phyloP scores from a whole-genome alignment of 2,329 filamentous ascomycete species.

The Epichloe coenophiala region DNA sequence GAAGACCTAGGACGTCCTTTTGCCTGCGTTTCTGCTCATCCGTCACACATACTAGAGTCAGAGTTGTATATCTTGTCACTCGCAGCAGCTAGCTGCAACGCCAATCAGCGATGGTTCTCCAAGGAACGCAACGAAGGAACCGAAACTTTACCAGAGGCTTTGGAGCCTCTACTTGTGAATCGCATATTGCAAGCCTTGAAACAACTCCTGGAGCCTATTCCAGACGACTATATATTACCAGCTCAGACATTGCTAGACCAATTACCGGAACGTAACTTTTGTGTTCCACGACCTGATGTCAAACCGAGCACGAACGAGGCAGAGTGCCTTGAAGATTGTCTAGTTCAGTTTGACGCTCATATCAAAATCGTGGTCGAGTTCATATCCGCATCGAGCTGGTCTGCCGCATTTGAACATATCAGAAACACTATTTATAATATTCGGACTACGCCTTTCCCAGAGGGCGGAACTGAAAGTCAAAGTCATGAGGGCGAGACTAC shows the following conservation, averaged over 20 bases:
- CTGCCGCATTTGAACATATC: constrained; percentile 44
- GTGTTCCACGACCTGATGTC: constrained; percentile 18
- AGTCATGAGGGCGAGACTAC: constrained; percentile 37
- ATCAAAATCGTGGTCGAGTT: constrained; percentile 48
- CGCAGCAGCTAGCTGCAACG: constrained; percentile 50
- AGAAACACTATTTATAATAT: constrained; percentile 37
- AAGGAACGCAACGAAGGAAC: constrained; percentile 10
- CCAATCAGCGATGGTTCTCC: constrained; percentile 35
- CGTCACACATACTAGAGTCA: constrained; percentile 46
- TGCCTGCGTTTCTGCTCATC: constrained; percentile 36
- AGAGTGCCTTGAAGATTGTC: constrained; percentile 20
- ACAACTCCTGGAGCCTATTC: constrained; percentile 42
- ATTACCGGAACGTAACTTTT: constrained; percentile 23
- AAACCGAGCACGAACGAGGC: constrained; percentile 9
- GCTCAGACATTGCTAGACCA: constrained; percentile 45
- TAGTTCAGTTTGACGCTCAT: constrained; percentile 37
- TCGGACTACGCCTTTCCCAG: constrained; percentile 28
- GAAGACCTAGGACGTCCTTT: constrained; percentile 46
- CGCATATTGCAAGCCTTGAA: constrained; percentile 44
- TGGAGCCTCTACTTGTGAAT: constrained; percentile 37
- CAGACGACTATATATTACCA: constrained; percentile 42
- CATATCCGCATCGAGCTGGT: constrained; percentile 51
- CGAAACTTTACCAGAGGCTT: constrained; percentile 19
- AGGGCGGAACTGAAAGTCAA: constrained; percentile 21
- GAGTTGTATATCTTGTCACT: constrained; percentile 52